Conservation (phyloP, 495 filamentous ascomycete species). For the Penicillium antarcticum region DNA sequence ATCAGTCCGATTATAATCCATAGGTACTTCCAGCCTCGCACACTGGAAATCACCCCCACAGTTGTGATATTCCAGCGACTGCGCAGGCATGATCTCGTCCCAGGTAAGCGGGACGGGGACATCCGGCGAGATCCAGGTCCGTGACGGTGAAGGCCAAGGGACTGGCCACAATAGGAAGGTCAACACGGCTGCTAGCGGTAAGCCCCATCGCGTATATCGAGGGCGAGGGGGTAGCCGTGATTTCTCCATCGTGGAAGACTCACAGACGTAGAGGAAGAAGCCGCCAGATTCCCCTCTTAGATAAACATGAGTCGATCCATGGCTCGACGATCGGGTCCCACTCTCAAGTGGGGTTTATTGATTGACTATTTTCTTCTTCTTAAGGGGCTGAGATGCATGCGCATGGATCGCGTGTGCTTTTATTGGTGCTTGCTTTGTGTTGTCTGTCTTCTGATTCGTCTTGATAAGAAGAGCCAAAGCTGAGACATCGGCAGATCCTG, state of each 20-base stretch:
- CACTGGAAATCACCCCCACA: constrained; percentile 48
- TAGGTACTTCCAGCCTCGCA: constrained; percentile 54
- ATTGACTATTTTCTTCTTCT: too few species aligned
- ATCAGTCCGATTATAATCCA: constrained; percentile 49
- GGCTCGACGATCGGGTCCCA: background rate
- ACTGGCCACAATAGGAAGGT: background rate
- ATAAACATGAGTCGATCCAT: background rate
- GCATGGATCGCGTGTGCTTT: too few species aligned
- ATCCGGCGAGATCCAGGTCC: background rate
- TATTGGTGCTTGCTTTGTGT: too few species aligned
- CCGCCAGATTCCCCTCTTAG: background rate
- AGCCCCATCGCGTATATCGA: background rate
- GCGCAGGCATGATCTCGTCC: constrained; percentile 30
- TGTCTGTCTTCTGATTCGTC: too few species aligned
- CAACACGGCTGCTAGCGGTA: background rate
- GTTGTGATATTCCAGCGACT: constrained; percentile 32
- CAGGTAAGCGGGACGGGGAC: constrained; percentile 18
- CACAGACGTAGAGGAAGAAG: background rate
- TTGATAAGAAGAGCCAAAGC: too few species aligned
- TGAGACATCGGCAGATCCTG: too few species aligned
- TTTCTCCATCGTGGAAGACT: background rate
- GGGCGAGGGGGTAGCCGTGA: background rate
- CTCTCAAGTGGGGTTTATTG: too few species aligned
- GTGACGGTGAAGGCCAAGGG: background rate
- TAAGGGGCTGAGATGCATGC: too few species aligned